phyloP scores from a whole-genome alignment of 257 asterid genomes.

The Fraxinus americana region DNA sequence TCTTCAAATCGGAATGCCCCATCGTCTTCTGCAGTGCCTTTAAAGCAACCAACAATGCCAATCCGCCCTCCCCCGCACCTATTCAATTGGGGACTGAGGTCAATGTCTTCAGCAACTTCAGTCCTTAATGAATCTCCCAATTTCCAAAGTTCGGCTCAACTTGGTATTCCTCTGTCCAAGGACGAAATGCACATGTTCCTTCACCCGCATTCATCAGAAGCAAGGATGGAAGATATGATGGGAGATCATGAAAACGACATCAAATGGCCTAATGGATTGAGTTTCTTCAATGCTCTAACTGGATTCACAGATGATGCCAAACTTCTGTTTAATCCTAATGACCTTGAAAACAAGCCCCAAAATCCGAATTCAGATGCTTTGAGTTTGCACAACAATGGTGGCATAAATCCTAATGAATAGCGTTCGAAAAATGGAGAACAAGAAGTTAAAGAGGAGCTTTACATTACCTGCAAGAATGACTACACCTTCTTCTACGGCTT shows the following conservation, averaged over 20 bases:
- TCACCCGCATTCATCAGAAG: slow-evolving; percentile 70
- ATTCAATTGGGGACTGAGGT: slow-evolving; percentile 84
- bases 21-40: slow-evolving; percentile 54
- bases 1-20: slow-evolving; percentile 71
- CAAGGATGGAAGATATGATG: slow-evolving; percentile 37
- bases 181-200: slow-evolving; percentile 85
- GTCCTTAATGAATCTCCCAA: slow-evolving; percentile 48
- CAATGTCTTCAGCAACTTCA: slow-evolving; percentile 47
- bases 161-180: slow-evolving; percentile 55
- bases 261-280: slow-evolving; percentile 94
- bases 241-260: slow-evolving; percentile 78
- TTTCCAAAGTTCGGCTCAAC: slow-evolving; percentile 56
- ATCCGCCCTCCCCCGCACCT: slow-evolving; percentile 65
- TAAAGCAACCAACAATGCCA: slow-evolving; percentile 63
- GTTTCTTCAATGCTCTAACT: slow-evolving; percentile 80
- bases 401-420: slow-evolving; percentile 44
- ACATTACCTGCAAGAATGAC: slow-evolving; percentile 89
- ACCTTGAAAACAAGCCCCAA: slow-evolving; percentile 41
- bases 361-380: slow-evolving; percentile 44
- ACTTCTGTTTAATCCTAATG: slow-evolving; percentile 69
- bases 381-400: slow-evolving; percentile 39
- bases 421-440: slow-evolving; percentile 68
- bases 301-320: slow-evolving; percentile 74
- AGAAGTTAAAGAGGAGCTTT: slow-evolving; percentile 77
- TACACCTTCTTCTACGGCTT: slow-evolving; percentile 74